Percentiles rank a stretch among this genome's conserved stretches.
phyloP scores from a whole-genome alignment of 495 filamentous ascomycete genomes.

The Penicillium argentinense region DNA sequence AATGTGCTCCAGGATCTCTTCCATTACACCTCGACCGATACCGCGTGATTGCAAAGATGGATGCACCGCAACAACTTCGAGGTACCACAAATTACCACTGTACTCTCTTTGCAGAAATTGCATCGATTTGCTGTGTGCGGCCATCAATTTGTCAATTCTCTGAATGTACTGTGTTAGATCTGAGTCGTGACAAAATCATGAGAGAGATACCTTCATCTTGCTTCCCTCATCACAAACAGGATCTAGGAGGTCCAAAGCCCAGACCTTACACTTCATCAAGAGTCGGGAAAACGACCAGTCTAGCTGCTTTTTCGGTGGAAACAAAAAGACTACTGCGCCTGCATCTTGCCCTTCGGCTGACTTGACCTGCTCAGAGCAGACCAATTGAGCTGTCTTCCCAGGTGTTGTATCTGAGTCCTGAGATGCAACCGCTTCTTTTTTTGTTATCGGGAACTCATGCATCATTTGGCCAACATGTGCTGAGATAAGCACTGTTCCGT shows the following conservation, averaged over 20 bases:
- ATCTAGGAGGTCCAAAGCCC: slow-evolving; percentile 16
- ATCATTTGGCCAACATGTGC: slow-evolving; percentile 10
- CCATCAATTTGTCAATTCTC: slow-evolving; percentile 20
- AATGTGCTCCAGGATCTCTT: slow-evolving; percentile 13
- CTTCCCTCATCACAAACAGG: slow-evolving; percentile 16
- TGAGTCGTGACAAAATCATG: not conserved
- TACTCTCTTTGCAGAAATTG: slow-evolving; percentile 9
- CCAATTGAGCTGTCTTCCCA: not conserved
- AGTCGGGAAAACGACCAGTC: slow-evolving; percentile 15
- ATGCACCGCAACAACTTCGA: slow-evolving; percentile 33
- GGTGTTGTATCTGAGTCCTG: not conserved
- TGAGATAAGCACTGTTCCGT: slow-evolving; percentile 25
- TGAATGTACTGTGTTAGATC: not conserved
- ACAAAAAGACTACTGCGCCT: slow-evolving; percentile 22
- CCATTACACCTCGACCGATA: slow-evolving; percentile 20
- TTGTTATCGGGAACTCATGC: slow-evolving; percentile 1
- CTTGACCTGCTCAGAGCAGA: not conserved
- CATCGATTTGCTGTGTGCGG: slow-evolving; percentile 9
- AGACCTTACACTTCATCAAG: slow-evolving; percentile 18
- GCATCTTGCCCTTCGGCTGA: slow-evolving; percentile 11
- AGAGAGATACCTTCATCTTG: slow-evolving; percentile 14
- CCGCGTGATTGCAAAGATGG: slow-evolving; percentile 28
- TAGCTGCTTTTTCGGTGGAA: slow-evolving; percentile 16
- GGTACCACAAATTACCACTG: slow-evolving; percentile 24
- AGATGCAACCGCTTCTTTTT: not conserved